Evolutionary conservation across 1,284 basidiomycete genomes (phyloP), one percentile per base, ranked within the genome.

Genomic region (Microbotryum intermedium): DNA sequence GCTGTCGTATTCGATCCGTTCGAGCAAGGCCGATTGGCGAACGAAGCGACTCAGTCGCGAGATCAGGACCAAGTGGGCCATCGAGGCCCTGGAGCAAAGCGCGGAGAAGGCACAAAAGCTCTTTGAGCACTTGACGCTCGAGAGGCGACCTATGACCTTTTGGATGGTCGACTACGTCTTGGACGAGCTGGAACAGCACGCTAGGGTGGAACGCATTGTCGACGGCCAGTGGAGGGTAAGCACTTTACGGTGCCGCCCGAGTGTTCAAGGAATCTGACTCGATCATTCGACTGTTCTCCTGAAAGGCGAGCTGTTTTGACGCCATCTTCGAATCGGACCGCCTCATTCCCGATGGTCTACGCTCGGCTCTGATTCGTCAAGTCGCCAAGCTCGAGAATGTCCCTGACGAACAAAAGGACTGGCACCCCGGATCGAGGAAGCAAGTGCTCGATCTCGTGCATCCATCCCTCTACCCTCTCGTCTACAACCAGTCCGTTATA

Each of bases 371-470:
- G n/a, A 18, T 54, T 23, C 6, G 9, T 11, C 47, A 58, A 21
- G 73, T 75, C 21, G 52, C 57, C 16, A 48, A 53, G 2, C 74
- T 79, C 23, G 78, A 79, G 60, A 61, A 74, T 30, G 74, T 79
- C 6, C 75, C 78, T 1, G 73, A 73, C 51, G 63, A 72, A 2
- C 51, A 73, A 29, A 77, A 75, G 53, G 79, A 80, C 67, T 80
- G 79, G 79, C 79, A 79, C 62, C 79, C 79, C 0, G 73, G 75
- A 13, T 78, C 79, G 9, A 71, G 79, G 43, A 70, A 72, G 2
- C 74, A 73, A 53, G 78, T 80, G 7, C 71, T 73, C 46, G 73
- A 74, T 58, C 74, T 82, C 25, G 72, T 82, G 29, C 80, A 83
- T 67, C 81, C 80, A 1, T 76, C 71, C 51, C 69, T 78, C 18